phyloP scores from a whole-genome alignment of 2,329 filamentous ascomycete genomes.

The Ascochyta koolunga region DNA sequence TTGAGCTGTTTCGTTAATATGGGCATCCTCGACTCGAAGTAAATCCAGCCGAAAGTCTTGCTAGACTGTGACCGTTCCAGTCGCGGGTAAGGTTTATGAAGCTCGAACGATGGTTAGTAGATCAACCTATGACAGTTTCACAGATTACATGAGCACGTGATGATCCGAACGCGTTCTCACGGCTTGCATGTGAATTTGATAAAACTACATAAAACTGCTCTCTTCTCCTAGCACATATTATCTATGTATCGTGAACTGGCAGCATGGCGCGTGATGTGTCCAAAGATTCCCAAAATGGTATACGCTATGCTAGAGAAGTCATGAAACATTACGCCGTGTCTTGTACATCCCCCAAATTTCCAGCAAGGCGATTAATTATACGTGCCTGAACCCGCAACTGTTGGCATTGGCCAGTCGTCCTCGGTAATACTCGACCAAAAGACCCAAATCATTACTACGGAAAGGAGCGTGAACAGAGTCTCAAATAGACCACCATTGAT shows the following conservation, averaged over 20 bases:
- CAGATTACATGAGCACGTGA: conserved; percentile 28
- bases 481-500: conserved; percentile 95
- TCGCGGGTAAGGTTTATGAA: conserved; percentile 12
- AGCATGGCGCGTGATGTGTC: conserved; percentile 37
- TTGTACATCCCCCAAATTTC: conserved; percentile 26
- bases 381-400: conserved; percentile 46
- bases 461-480: conserved; percentile 85
- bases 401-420: conserved; percentile 85
- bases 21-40: neutral
- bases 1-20: neutral
- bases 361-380: conserved; percentile 41
- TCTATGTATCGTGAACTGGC: conserved; percentile 38
- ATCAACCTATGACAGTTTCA: neutral
- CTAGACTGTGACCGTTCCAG: neutral
- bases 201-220: conserved; percentile 5
- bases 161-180: conserved; percentile 24
- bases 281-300: conserved; percentile 44
- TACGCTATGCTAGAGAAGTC: conserved; percentile 49
- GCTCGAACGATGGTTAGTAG: conserved; percentile 10
- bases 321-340: conserved; percentile 45
- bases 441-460: conserved; percentile 84
- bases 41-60: conserved; percentile 3
- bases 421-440: conserved; percentile 99
- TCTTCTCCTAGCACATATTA: conserved; percentile 39
- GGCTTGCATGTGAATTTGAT: conserved; percentile 24